These are phyloP conservation scores for Carex myosuroides DNA, from an alignment of 176 grass and related monocot species.

Conservation along the genomic window DNA sequence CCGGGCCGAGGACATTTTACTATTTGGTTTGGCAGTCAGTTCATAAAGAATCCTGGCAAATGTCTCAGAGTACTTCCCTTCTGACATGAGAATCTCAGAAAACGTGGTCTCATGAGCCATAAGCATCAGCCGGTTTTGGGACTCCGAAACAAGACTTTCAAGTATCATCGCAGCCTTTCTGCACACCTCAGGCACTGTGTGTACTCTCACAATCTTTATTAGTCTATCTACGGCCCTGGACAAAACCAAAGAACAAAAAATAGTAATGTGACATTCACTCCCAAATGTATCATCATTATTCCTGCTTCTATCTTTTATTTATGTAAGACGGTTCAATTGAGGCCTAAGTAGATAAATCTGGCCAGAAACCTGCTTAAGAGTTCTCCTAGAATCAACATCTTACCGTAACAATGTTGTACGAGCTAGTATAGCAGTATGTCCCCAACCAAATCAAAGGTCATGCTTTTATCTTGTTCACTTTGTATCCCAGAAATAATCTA, in stretches of 20 bases:
- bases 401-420: not conserved
- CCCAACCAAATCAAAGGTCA: not conserved
- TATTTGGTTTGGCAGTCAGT: conserved; percentile 75
- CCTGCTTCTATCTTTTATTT: not conserved
- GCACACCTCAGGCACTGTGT: conserved; percentile 72
- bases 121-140: conserved; percentile 77
- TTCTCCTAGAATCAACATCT: not conserved
- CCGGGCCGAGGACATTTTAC: conserved; percentile 57
- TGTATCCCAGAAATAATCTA: not conserved
- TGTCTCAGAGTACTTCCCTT: conserved; percentile 81
- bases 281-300: not conserved
- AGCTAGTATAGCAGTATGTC: not conserved
- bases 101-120: conserved; percentile 85
- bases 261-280: not conserved
- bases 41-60: conserved; percentile 88
- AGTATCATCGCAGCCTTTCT: conserved; percentile 90
- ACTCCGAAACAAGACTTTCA: conserved; percentile 85
- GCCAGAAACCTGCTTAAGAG: not conserved
- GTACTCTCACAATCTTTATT: conserved; percentile 72
- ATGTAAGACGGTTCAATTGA: not conserved
- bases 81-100: conserved; percentile 74
- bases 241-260: conserved; percentile 10
- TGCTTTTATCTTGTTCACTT: not conserved
- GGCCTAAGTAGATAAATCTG: not conserved
- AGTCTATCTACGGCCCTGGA: conserved; percentile 93